phyloP scores from a whole-genome alignment of 164 flowering plant species.

The Protea cynaroides region DNA sequence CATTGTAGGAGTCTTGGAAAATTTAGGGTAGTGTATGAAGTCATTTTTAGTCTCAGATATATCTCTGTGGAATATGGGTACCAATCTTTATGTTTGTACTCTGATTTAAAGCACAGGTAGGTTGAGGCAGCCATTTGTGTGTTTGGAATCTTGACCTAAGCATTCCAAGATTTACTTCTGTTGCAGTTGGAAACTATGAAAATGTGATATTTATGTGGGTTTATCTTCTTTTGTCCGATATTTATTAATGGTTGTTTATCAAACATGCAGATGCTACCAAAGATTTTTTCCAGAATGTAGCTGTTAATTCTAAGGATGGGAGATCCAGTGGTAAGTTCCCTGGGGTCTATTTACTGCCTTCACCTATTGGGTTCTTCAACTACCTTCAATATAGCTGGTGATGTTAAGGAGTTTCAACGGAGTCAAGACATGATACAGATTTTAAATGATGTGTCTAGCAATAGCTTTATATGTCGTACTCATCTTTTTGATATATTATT shows the following conservation, averaged over 20 bases:
- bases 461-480: too few species aligned
- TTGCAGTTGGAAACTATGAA: neutral
- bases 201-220: neutral
- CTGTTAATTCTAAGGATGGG: slow-evolving; percentile 27
- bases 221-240: neutral
- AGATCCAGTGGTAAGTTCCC: slow-evolving; percentile 28
- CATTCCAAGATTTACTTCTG: neutral
- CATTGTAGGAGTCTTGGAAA: too few species aligned
- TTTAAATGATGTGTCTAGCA: too few species aligned
- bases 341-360: neutral
- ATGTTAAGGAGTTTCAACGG: neutral
- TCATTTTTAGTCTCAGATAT: too few species aligned
- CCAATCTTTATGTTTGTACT: neutral
- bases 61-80: neutral
- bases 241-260: slow-evolving; percentile 1
- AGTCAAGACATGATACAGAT: neutral
- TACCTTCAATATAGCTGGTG: too few species aligned
- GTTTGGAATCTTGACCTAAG: neutral
- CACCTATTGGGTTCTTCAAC: neutral
- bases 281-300: slow-evolving; percentile 49
- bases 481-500: too few species aligned
- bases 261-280: slow-evolving; percentile 61
- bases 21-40: too few species aligned
- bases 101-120: neutral
- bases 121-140: neutral